These are phyloP conservation scores for Jaltomata sinuosa DNA, from an alignment of 257 asterid genomes.

Conservation along the genomic window DNA sequence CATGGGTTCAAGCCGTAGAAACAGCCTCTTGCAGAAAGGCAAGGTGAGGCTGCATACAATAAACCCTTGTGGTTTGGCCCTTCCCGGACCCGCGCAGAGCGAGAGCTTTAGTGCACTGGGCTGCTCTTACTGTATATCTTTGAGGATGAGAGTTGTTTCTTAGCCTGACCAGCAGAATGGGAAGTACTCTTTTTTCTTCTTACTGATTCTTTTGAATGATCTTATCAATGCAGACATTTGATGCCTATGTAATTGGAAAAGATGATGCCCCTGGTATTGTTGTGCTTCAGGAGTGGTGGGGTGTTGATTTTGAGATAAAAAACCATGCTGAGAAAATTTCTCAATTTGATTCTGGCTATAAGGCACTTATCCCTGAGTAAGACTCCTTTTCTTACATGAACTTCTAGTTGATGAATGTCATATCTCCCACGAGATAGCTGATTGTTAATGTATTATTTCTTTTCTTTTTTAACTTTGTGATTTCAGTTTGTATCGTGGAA, in stretches of 20 bases:
- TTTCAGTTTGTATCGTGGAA: slow-evolving; percentile 78
- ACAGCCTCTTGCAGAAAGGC: no score
- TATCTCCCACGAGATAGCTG: not conserved
- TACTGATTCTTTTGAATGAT: not conserved
- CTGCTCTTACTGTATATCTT: no score
- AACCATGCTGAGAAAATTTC: slow-evolving; percentile 90
- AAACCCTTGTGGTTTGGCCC: no score
- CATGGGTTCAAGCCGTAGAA: no score
- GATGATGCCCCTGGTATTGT: slow-evolving; percentile 95
- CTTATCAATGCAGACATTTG: slow-evolving; percentile 46
- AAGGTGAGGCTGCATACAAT: no score
- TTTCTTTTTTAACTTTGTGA: slow-evolving; percentile 2
- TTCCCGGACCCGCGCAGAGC: no score
- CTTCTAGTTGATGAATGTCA: not conserved
- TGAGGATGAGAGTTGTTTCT: not conserved
- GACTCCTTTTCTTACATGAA: slow-evolving; percentile 5
- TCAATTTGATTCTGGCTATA: slow-evolving; percentile 71
- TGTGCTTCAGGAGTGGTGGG: slow-evolving; percentile 99
- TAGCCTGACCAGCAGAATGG: not conserved
- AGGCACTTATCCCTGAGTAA: slow-evolving; percentile 93
- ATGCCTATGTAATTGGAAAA: slow-evolving; percentile 87
- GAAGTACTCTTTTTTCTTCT: not conserved
- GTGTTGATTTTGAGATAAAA: slow-evolving; percentile 91
- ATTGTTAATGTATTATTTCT: not conserved
- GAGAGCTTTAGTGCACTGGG: no score